Conservation (phyloP, 192 early-diverging fungal genomes). For the Ambispora gerdemannii region DNA sequence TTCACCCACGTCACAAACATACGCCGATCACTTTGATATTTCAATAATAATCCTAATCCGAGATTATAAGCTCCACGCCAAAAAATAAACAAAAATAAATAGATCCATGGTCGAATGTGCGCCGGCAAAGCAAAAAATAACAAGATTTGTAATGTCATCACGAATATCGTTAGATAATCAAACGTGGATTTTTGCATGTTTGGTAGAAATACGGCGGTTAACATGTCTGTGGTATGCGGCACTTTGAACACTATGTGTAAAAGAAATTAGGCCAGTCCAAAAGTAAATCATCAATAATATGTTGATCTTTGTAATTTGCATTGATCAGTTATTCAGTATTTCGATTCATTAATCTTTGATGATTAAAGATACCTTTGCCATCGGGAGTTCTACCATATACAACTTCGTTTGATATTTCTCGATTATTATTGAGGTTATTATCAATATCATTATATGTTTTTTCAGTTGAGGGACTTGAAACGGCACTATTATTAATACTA, state of each 20-base stretch:
- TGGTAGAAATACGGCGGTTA: constrained; percentile 71
- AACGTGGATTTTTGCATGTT: constrained; percentile 68
- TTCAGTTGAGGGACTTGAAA: too few species aligned
- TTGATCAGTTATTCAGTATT: too few species aligned
- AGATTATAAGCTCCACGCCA: constrained; percentile 88
- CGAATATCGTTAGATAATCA: constrained; percentile 63
- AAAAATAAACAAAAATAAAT: constrained; percentile 74
- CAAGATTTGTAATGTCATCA: constrained; percentile 63
- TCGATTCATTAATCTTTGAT: background rate
- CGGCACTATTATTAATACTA: too few species aligned
- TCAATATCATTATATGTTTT: background rate
- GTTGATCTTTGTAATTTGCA: background rate
- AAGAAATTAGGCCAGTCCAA: constrained; percentile 1
- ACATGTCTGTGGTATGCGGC: constrained; percentile 71
- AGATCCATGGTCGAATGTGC: constrained; percentile 52
- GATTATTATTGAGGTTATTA: background rate
- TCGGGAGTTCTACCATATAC: constrained; percentile 42
- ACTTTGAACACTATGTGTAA: constrained; percentile 37
- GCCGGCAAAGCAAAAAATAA: constrained; percentile 64
- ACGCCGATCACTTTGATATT: constrained; percentile 71
- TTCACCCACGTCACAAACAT: constrained; percentile 70
- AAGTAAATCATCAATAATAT: background rate
- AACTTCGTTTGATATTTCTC: constrained; percentile 13
- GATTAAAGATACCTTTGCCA: constrained; percentile 34
- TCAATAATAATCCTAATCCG: constrained; percentile 81